These are phyloP conservation scores for Lactarius hengduanensis DNA, from an alignment of 768 basidiomycete species.

Conservation along the genomic window DNA sequence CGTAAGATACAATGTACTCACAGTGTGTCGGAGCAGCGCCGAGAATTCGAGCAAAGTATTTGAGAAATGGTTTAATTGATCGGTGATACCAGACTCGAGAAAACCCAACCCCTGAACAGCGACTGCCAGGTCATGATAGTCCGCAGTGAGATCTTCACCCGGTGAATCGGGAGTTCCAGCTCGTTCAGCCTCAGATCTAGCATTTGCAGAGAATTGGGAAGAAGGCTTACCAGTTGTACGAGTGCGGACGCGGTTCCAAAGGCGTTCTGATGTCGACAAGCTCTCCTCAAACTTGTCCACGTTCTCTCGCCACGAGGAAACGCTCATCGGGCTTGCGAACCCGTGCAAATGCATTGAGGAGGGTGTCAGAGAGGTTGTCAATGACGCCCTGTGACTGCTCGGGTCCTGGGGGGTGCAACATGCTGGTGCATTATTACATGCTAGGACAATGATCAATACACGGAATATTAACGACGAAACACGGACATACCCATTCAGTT, in stretches of 20 bases:
- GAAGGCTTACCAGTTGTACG: constrained; percentile 80
- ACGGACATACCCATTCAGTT: constrained; percentile 87
- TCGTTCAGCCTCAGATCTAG: constrained; percentile 79
- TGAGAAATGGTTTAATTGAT: constrained; percentile 95
- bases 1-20: constrained; percentile 37
- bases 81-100: constrained; percentile 97
- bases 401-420: constrained; percentile 85
- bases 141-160: constrained; percentile 90
- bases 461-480: constrained; percentile 16
- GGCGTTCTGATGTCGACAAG: constrained; percentile 73
- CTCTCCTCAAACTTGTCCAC: constrained; percentile 98
- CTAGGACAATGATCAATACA: constrained; percentile 41
- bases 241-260: constrained; percentile 74
- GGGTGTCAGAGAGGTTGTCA: constrained; percentile 93
- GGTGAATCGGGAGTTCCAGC: constrained; percentile 69
- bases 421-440: constrained; percentile 98
- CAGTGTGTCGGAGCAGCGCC: constrained; percentile 79
- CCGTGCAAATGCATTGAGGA: constrained; percentile 92
- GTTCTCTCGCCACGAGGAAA: constrained; percentile 80
- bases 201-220: constrained; percentile 32
- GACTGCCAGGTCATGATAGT: constrained; percentile 96
- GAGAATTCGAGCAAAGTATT: constrained; percentile 96
- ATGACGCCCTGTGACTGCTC: constrained; percentile 78
- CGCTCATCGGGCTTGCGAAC: constrained; percentile 97
- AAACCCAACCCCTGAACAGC: constrained; percentile 97